Conservation (phyloP, 495 filamentous ascomycete genomes). For the Articulospora tetracladia region DNA sequence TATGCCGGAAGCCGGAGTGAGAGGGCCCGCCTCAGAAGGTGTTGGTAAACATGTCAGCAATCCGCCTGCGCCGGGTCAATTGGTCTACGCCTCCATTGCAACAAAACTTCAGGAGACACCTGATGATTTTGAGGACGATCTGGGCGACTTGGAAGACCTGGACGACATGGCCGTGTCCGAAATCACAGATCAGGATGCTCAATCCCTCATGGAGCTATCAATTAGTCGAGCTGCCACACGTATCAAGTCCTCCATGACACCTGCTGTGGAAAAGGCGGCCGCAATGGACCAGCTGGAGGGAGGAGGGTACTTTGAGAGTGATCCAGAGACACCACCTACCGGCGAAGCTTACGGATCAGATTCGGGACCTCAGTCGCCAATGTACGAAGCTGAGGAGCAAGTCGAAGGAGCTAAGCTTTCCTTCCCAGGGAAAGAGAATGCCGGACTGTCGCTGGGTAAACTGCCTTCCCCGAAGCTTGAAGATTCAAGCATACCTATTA, state of each 20-base stretch:
- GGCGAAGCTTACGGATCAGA: conserved; percentile 9
- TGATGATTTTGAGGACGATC: conserved; percentile 11
- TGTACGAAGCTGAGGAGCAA: not conserved
- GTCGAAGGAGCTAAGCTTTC: not conserved
- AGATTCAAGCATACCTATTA: conserved; percentile 12
- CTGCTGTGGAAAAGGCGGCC: conserved; percentile 70
- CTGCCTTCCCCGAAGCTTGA: conserved; percentile 25
- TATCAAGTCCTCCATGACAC: conserved; percentile 65
- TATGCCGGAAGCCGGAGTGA: not conserved
- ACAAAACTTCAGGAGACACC: not conserved
- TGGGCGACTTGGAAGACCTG: conserved; percentile 9
- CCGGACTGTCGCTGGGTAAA: conserved; percentile 29
- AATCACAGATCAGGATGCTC: conserved; percentile 44
- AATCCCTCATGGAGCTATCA: conserved; percentile 70
- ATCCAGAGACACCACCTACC: conserved; percentile 18
- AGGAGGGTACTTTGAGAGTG: conserved; percentile 48
- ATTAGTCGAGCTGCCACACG: conserved; percentile 69
- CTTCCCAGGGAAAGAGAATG: conserved; percentile 16
- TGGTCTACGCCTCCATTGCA: not conserved
- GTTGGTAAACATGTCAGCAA: not conserved
- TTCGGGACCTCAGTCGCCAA: not conserved
- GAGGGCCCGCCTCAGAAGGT: not conserved
- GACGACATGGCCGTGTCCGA: conserved; percentile 13
- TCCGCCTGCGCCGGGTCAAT: not conserved
- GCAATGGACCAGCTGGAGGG: conserved; percentile 56